These are phyloP conservation scores for Alternaria ventricosa DNA, from an alignment of 2,329 filamentous ascomycete species.

Conservation along the genomic window DNA sequence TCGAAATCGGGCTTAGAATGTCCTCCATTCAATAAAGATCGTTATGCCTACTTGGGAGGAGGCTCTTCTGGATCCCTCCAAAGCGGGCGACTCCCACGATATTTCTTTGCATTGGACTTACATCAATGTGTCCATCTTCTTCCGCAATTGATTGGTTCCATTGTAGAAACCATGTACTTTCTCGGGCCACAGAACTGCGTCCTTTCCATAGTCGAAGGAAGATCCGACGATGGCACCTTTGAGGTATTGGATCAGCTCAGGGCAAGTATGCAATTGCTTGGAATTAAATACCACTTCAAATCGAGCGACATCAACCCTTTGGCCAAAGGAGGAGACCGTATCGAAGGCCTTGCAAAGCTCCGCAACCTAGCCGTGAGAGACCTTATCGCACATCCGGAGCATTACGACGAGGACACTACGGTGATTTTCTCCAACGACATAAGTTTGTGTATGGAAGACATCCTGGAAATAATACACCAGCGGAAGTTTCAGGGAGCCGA, in stretches of 20 bases:
- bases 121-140: conserved; percentile 55
- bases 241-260: conserved; percentile 57
- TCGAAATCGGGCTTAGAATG: too few relatives aligned
- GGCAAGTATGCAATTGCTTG: conserved; percentile 45
- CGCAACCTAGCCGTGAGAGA: conserved; percentile 62
- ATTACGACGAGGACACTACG: conserved; percentile 95
- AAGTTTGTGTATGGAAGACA: conserved; percentile 54
- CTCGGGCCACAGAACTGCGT: conserved; percentile 60
- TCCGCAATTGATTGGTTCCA: conserved; percentile 59
- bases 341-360: conserved; percentile 57
- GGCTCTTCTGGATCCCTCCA: neutral
- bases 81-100: conserved; percentile 16
- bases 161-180: conserved; percentile 59
- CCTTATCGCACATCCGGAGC: conserved; percentile 66
- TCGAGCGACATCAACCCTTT: conserved; percentile 55
- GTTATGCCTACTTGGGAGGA: too few relatives aligned
- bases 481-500: conserved; percentile 55
- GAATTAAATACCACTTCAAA: conserved; percentile 53
- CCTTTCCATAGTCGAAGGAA: conserved; percentile 63
- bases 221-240: conserved; percentile 62
- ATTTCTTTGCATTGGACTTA: conserved; percentile 62
- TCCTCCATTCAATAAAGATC: too few relatives aligned
- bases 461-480: conserved; percentile 64
- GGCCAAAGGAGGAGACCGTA: conserved; percentile 47
- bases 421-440: conserved; percentile 90